phyloP scores from a whole-genome alignment of 2,329 filamentous ascomycete species.

The Orbilia quercus region DNA sequence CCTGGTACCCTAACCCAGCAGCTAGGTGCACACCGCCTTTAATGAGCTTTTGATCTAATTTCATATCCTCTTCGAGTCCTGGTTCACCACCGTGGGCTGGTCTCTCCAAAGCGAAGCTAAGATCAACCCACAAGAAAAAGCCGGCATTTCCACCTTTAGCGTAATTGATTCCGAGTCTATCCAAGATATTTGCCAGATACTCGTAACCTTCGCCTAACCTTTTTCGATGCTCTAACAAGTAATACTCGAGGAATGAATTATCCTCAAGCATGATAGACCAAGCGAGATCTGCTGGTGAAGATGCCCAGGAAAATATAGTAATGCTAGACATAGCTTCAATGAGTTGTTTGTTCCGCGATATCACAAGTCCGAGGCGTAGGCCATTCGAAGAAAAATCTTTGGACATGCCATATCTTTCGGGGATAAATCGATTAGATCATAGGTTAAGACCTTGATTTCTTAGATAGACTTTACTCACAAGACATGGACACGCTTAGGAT shows the following conservation, averaged over 20 bases:
- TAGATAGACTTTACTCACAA: too few species aligned
- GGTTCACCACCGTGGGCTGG: conserved; percentile 12
- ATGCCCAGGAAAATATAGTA: conserved; percentile 66
- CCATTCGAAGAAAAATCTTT: conserved; percentile 71
- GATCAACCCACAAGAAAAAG: conserved; percentile 70
- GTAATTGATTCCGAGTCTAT: conserved; percentile 65
- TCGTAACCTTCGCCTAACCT: conserved; percentile 64
- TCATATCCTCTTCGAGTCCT: conserved; percentile 59
- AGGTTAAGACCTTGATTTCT: background rate
- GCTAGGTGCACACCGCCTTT: conserved; percentile 63
- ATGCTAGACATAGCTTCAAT: conserved; percentile 63
- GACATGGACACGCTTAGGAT: conserved; percentile 67
- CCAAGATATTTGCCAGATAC: conserved; percentile 63
- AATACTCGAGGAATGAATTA: conserved; percentile 64
- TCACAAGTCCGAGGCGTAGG: conserved; percentile 67
- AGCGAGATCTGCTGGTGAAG: conserved; percentile 65
- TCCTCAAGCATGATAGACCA: conserved; percentile 65
- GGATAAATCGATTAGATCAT: too few species aligned
- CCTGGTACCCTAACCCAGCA: conserved; percentile 62
- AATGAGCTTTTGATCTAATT: conserved; percentile 62
- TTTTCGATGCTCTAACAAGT: conserved; percentile 65
- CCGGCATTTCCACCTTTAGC: conserved; percentile 68
- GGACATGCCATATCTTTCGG: conserved; percentile 63
- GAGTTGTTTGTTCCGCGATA: conserved; percentile 66
- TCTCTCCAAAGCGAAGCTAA: conserved; percentile 60